Base-by-base conservation (phyloP, 1,139 yeast species). In the Debaryomyces sp. region DNA sequence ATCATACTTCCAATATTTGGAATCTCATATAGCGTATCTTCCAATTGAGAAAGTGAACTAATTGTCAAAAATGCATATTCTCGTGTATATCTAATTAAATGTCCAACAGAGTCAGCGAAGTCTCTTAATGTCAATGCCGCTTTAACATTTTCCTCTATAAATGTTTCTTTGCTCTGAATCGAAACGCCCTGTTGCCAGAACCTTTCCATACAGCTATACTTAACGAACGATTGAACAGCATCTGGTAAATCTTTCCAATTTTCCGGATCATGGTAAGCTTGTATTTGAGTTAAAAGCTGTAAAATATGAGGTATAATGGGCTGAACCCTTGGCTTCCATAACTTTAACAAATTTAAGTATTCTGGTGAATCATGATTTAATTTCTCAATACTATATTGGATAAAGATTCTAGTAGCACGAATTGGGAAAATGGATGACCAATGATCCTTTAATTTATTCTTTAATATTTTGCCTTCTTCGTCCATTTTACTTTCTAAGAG, bases 161-260 rank as follows among this genome's bases (percentile, higher is more conserved):
- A 95, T 38, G 96, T 92, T 63, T 95, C 99, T 58, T 90, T 87
- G 6, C 96, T 86, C 67, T 94, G 96, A 50, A 89, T 89, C 1
- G 97, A 89, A 18, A 96, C 96, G 15, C 99, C 99, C 54, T 92
- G 96, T 63, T 95, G 98, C 99, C 99, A 95, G 65, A 94, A 94
- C 59, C 98, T 77, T 70, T 95, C 99, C 64, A 86, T 83, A 44
- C 96, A 88, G 56, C 96, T 87, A 59, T 89, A 88, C 56, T 82
- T 80, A n/a, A 94, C 97, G 73, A 95, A 94, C 1, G 94, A 77
- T 63, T 89, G 97, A 2, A 94, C 97, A 49, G 90, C 96, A 3
- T 80, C 81, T 0, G 99, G 98, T 44, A 95, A 75, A 41, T 84
- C 89, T 13, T 74, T 75, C 98, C 99, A 94, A 64, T 94, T 92